These are phyloP conservation scores for Paspalum vaginatum DNA, from an alignment of 176 grass and related monocot species.

Conservation along the genomic window DNA sequence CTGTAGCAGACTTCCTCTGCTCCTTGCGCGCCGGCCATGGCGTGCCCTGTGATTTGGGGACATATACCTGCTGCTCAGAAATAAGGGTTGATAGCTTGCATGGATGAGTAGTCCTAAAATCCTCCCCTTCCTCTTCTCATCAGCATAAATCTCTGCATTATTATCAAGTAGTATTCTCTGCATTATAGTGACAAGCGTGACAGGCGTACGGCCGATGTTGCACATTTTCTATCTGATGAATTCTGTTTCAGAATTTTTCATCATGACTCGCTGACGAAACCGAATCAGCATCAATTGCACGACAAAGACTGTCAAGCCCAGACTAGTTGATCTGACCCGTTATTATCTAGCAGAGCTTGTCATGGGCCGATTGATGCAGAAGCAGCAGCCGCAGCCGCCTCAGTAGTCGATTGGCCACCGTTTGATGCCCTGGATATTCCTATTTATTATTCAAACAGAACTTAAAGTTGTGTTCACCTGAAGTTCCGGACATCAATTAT, in stretches of 20 bases:
- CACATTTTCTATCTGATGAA: background rate
- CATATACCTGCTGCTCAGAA: background rate
- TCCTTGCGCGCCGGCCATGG: too few species aligned
- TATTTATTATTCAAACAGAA: background rate
- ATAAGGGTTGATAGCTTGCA: background rate
- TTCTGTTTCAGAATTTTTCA: background rate
- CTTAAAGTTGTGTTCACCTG: background rate
- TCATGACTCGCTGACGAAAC: background rate
- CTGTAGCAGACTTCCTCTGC: too few species aligned
- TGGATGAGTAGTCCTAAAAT: background rate
- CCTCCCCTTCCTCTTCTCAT: conserved; percentile 10
- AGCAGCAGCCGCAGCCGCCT: background rate
- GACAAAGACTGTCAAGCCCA: background rate
- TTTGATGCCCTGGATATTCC: background rate
- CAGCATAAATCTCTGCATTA: too few species aligned
- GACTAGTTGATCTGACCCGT: background rate
- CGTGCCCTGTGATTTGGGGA: too few species aligned
- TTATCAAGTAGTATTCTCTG: background rate
- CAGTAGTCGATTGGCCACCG: background rate
- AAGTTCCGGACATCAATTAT: background rate
- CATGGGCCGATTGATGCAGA: background rate
- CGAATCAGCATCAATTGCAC: background rate
- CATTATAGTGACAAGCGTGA: background rate
- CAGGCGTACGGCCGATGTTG: background rate
- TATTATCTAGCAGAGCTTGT: background rate